phyloP scores from a whole-genome alignment of 345 rosid genomes.

The Rhizophora apiculata region DNA sequence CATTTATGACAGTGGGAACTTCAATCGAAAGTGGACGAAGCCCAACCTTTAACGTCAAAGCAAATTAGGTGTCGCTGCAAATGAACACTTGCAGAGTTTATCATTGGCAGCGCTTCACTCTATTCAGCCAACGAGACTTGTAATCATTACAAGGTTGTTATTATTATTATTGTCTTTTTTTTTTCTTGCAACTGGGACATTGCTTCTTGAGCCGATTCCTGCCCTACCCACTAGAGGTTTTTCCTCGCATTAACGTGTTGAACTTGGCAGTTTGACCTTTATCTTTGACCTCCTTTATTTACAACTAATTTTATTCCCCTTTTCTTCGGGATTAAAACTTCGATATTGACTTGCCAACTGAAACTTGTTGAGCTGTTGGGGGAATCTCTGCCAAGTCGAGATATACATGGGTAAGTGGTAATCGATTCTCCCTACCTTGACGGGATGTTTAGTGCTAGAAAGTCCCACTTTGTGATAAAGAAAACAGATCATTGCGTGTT shows the following conservation, averaged over 20 bases:
- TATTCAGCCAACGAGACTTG: slow-evolving; percentile 1
- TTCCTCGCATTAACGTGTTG: background rate
- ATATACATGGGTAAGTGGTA: background rate
- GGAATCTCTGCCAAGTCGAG: background rate
- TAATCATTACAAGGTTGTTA: background rate
- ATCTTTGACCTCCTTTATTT: background rate
- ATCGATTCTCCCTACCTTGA: no score
- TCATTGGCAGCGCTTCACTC: slow-evolving; percentile 3
- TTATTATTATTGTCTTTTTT: no score
- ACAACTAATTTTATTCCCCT: background rate
- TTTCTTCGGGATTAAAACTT: slow-evolving; percentile 7
- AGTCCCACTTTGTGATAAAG: no score
- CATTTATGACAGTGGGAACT: background rate
- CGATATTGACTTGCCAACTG: slow-evolving; percentile 12
- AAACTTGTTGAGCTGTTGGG: background rate
- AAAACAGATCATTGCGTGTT: no score
- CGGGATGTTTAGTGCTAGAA: no score
- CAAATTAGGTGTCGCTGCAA: slow-evolving; percentile 38
- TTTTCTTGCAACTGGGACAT: slow-evolving; percentile 11
- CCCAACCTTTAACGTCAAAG: slow-evolving; percentile 27
- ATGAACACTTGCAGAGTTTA: slow-evolving; percentile 4
- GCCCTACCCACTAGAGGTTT: slow-evolving; percentile 25
- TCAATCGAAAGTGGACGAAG: background rate
- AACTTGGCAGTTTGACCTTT: slow-evolving; percentile 2
- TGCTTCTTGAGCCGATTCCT: slow-evolving; percentile 24